phyloP scores from a whole-genome alignment of 306 rosid species.

The Rosa multiflora region DNA sequence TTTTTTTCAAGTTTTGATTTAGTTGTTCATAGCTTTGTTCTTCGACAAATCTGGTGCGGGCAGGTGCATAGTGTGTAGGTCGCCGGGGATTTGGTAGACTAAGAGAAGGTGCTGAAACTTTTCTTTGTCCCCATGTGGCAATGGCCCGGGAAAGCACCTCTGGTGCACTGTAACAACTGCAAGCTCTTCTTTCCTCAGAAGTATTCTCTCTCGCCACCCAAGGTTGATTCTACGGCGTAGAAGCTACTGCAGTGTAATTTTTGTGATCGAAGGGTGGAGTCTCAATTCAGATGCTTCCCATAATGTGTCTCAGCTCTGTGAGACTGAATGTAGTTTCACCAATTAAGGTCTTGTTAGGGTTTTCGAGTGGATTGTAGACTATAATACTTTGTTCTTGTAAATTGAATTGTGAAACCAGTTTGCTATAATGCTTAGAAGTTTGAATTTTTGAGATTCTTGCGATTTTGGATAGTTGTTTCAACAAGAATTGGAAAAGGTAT shows the following conservation, averaged over 20 bases:
- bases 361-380: too few relatives aligned
- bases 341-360: too few relatives aligned
- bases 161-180: constrained; percentile 55
- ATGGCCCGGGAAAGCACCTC: constrained; percentile 72
- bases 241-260: constrained; percentile 48
- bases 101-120: constrained; percentile 76
- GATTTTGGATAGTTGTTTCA: not conserved
- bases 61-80: constrained; percentile 57
- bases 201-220: constrained; percentile 42
- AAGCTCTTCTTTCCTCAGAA: constrained; percentile 59
- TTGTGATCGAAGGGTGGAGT: constrained; percentile 54
- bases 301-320: constrained; percentile 67
- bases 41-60: constrained; percentile 45
- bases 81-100: constrained; percentile 64
- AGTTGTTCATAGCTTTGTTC: too few relatives aligned
- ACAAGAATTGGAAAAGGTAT: not conserved
- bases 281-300: constrained; percentile 72
- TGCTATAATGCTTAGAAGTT: not conserved
- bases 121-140: constrained; percentile 88
- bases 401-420: not conserved
- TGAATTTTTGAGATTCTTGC: not conserved
- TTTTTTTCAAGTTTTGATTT: too few relatives aligned
- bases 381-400: too few relatives aligned
- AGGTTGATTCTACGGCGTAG: constrained; percentile 15
- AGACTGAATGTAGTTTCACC: not conserved